These are phyloP conservation scores for Amanita pallidorosea DNA, from an alignment of 768 basidiomycete genomes.

Conservation along the genomic window DNA sequence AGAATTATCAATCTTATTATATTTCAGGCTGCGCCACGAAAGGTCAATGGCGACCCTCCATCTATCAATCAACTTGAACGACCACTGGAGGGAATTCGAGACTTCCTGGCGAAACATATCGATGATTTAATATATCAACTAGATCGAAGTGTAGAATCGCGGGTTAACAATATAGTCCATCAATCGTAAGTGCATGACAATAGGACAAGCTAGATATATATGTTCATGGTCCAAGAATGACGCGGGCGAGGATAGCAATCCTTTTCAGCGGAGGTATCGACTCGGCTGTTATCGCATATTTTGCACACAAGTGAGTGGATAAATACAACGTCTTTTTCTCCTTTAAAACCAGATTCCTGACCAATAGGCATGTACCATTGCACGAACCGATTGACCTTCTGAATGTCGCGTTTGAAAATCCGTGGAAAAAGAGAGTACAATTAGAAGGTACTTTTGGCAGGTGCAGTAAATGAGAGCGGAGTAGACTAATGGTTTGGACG, in stretches of 20 bases:
- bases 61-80: conserved; percentile 25
- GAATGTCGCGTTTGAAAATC: conserved; percentile 94
- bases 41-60: conserved; percentile 22
- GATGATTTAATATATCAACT: conserved; percentile 45
- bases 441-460: conserved; percentile 34
- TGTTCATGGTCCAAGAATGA: conserved; percentile 13
- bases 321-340: neutral
- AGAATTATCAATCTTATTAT: neutral
- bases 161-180: conserved; percentile 48
- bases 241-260: conserved; percentile 58
- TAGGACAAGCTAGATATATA: neutral
- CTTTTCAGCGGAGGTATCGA: conserved; percentile 97
- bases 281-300: conserved; percentile 70
- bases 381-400: conserved; percentile 85
- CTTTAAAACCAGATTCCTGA: neutral
- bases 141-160: conserved; percentile 55
- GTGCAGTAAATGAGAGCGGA: conserved; percentile 26
- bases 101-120: conserved; percentile 28
- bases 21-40: neutral
- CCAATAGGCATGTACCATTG: conserved; percentile 51
- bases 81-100: conserved; percentile 30
- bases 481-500: conserved; percentile 9
- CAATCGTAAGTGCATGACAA: conserved; percentile 17
- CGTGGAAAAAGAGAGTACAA: conserved; percentile 54
- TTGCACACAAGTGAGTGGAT: conserved; percentile 58